A percentile compares a stretch with the other conserved stretches of the same genome.
phyloP scores from a whole-genome alignment of 768 basidiomycete species.

The Astraeus odoratus region DNA sequence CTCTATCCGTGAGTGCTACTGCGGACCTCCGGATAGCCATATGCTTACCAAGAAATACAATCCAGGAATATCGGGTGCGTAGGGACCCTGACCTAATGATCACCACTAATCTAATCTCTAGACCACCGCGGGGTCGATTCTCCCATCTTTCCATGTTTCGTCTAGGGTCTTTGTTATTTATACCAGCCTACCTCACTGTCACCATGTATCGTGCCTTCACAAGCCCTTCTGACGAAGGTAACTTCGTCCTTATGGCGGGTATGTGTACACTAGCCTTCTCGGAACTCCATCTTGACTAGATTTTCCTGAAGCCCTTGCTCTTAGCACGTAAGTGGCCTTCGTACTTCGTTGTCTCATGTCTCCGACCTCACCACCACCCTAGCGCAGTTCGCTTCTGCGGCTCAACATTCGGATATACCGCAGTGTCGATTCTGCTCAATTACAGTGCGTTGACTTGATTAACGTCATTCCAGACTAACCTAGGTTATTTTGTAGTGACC shows the following conservation, averaged over 20 bases:
- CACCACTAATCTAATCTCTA: conserved; percentile 25
- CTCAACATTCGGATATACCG: conserved; percentile 83
- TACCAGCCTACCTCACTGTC: conserved; percentile 84
- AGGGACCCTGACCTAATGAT: background rate
- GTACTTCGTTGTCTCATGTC: background rate
- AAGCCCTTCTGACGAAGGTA: conserved; percentile 61
- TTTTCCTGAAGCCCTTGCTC: conserved; percentile 45
- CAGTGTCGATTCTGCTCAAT: conserved; percentile 81
- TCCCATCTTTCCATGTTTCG: conserved; percentile 89
- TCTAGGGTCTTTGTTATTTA: conserved; percentile 76
- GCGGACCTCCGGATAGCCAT: background rate
- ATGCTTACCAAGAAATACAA: background rate
- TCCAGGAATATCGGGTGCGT: conserved; percentile 59
- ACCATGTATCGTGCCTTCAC: conserved; percentile 69
- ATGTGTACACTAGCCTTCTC: conserved; percentile 21
- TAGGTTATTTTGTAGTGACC: conserved; percentile 53
- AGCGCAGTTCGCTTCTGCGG: conserved; percentile 88
- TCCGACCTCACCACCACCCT: conserved; percentile 1
- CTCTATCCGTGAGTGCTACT: conserved; percentile 68
- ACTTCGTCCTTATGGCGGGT: conserved; percentile 78
- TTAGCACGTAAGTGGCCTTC: conserved; percentile 66
- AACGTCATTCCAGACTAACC: background rate
- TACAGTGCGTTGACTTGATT: conserved; percentile 49
- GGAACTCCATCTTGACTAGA: conserved; percentile 7
- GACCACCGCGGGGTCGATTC: conserved; percentile 75